Percentiles rank a stretch among this genome's conserved stretches.
phyloP scores from a whole-genome alignment of 345 rosid species.

The Syzygium oleosum region DNA sequence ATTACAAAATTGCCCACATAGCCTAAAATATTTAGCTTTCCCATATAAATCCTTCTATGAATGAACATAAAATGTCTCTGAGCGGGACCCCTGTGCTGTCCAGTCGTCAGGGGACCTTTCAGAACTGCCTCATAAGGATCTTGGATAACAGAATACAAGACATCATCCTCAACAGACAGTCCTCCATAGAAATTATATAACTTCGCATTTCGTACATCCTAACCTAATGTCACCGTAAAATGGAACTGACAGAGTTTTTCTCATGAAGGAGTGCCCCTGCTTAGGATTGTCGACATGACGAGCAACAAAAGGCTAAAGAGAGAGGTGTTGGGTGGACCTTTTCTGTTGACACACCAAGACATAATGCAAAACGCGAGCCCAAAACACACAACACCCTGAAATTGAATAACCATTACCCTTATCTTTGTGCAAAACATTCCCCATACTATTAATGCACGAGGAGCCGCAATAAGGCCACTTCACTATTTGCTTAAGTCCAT shows the following conservation, averaged over 20 bases:
- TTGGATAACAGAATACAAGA: too few relatives aligned
- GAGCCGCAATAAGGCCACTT: background rate
- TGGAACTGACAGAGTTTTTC: conserved; percentile 47
- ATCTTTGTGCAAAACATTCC: background rate
- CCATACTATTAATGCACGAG: background rate
- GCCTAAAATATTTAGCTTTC: too few relatives aligned
- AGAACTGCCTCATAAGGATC: too few relatives aligned
- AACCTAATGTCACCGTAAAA: too few relatives aligned
- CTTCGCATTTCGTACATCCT: background rate
- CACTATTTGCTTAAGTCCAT: background rate
- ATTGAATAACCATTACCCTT: rapidly evolving
- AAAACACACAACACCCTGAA: conserved; percentile 65
- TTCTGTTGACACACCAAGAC: conserved; percentile 55
- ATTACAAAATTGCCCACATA: too few relatives aligned
- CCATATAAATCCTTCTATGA: too few relatives aligned
- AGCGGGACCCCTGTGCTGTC: too few relatives aligned
- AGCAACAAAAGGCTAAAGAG: conserved; percentile 77
- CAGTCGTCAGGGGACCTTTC: too few relatives aligned
- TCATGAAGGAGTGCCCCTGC: conserved; percentile 70
- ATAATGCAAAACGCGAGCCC: conserved; percentile 56
- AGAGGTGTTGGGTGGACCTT: conserved; percentile 75
- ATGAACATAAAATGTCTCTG: too few relatives aligned
- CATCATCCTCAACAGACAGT: too few relatives aligned
- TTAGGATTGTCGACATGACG: conserved; percentile 54
- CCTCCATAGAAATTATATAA: background rate